Conservation (phyloP, 345 rosid species). For the Hibiscus syriacus region DNA sequence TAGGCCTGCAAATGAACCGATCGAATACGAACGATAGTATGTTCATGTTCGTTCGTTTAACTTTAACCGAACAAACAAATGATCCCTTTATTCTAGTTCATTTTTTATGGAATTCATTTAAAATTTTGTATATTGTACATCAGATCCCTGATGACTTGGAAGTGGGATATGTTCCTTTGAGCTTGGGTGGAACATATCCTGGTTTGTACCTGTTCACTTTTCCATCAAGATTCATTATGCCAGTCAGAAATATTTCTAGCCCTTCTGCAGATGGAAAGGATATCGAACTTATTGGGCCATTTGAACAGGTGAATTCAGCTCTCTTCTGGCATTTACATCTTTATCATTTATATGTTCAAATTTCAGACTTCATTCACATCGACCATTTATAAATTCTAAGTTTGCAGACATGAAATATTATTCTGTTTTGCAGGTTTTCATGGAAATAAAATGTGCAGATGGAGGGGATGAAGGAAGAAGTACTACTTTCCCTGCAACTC, state of each 20-base stretch:
- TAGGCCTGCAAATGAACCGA: no score
- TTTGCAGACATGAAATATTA: conserved; percentile 10
- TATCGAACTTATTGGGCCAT: conserved; percentile 85
- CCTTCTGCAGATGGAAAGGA: conserved; percentile 31
- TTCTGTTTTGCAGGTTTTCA: conserved; percentile 54
- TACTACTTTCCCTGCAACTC: conserved; percentile 63
- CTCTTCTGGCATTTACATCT: background rate
- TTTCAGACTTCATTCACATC: no score
- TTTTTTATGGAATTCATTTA: background rate
- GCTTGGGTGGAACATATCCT: conserved; percentile 89
- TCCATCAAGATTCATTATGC: conserved; percentile 85
- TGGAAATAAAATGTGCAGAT: conserved; percentile 98
- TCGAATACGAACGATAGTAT: no score
- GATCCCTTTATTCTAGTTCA: no score
- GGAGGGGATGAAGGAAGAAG: conserved; percentile 93
- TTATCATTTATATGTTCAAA: no score
- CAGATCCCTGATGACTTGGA: conserved; percentile 94
- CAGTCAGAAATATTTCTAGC: conserved; percentile 61
- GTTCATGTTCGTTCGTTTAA: no score
- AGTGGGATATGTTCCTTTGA: conserved; percentile 92
- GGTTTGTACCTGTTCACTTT: conserved; percentile 76
- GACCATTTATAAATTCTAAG: conserved; percentile 6
- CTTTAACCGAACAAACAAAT: no score
- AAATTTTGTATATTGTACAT: conserved; percentile 8
- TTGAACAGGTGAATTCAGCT: conserved; percentile 68